These are phyloP conservation scores for Climacium dendroides DNA, from an alignment of 225 moss, liverwort and hornwort genomes.

Conservation along the genomic window DNA sequence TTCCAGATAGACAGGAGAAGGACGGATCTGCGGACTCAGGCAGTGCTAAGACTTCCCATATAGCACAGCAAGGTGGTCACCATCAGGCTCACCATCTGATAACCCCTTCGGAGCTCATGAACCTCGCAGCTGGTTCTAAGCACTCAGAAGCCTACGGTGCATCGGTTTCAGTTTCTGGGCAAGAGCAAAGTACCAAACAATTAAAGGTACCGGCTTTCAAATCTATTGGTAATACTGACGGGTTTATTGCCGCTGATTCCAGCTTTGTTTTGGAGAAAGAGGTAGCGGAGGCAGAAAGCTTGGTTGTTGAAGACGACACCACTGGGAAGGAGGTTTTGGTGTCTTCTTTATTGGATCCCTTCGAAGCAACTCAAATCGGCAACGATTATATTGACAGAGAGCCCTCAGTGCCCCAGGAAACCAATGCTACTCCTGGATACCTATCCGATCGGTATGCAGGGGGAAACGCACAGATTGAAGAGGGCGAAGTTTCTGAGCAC, in stretches of 20 bases:
- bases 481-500: constrained; percentile 53
- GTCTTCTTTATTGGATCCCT: constrained; percentile 18
- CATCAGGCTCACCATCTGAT: constrained; percentile 54
- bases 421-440: constrained; percentile 1
- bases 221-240: constrained; percentile 3
- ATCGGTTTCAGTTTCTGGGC: constrained; percentile 11
- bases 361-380: constrained; percentile 15
- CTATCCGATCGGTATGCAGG: constrained; percentile 12
- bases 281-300: constrained; percentile 8
- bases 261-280: constrained; percentile 20
- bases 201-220: not conserved
- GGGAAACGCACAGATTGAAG: constrained; percentile 35
- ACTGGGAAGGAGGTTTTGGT: constrained; percentile 16
- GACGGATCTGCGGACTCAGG: constrained; percentile 31
- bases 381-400: constrained; percentile 18
- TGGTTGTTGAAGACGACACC: constrained; percentile 9
- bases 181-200: constrained; percentile 21
- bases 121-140: constrained; percentile 75
- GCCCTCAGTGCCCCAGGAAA: not conserved
- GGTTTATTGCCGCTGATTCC: constrained; percentile 5
- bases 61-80: constrained; percentile 38
- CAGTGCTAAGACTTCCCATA: constrained; percentile 19
- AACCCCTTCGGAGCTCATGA: constrained; percentile 85
- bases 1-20: constrained; percentile 46
- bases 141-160: constrained; percentile 31